Base-by-base conservation (phyloP, 805 yeast species). In the Teunomyces kruisii region DNA sequence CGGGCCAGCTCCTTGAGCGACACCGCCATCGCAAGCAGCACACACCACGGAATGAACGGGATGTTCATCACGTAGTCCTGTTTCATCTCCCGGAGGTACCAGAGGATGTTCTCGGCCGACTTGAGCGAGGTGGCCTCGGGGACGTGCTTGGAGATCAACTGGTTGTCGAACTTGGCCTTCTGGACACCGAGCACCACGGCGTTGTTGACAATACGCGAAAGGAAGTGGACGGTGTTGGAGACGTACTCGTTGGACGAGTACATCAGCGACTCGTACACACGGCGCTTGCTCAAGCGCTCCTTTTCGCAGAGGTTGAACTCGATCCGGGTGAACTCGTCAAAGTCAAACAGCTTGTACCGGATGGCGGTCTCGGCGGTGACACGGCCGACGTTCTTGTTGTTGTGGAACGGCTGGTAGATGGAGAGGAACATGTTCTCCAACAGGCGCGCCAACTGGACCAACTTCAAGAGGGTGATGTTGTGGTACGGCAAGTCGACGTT, bases 401-500 rank as follows among this genome's bases (percentile, higher is more conserved):
- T 32, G 38, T 35, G 38, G 45, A 52, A 55, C 12, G 68, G 68
- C 36, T 50, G 52, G 43, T 50, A 64, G 6, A 56, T 47, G 13
- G 59, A 56, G 31, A 49, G 43, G 19, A 55, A 35, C 62, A 61
- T 57, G 40, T 53, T 54, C 43, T 64, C 69, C 13, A 59, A 47
- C 6, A 57, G 43, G n/a, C 57, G 38, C 2, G 59, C 62, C 46
- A 65, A 46, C 47, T 62, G 65, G 16, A 63, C 63, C 43, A 65
- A 33, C 26, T 58, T 58, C 28, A 62, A 45, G 12, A 65, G 43
- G 40, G 54, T 53, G 24, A 54, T 50, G 49, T 61, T 56, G 27
- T 50, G 44, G 50, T 60, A 58, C 9, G 70, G 70, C 14, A 62
- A 47, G 36, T 63, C 69, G 27, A 63, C 46, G 47, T 68, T 64